These are phyloP conservation scores for Didymella sp. DNA, from an alignment of 2,329 filamentous ascomycete genomes.

Conservation along the genomic window DNA sequence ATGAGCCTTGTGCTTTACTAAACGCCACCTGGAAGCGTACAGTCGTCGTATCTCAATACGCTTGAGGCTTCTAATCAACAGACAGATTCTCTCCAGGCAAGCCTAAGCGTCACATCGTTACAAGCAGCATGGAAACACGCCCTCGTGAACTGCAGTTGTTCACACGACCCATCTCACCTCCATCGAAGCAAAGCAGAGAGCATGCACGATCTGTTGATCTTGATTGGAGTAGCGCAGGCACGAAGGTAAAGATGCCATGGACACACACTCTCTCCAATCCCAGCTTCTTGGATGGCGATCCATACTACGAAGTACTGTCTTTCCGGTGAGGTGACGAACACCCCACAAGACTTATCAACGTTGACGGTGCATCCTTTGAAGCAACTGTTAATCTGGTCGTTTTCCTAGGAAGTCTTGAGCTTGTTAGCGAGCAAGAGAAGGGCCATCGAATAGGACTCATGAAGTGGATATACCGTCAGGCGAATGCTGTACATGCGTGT, in stretches of 20 bases:
- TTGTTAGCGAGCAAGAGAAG: neutral
- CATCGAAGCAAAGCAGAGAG: neutral
- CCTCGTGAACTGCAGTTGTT: neutral
- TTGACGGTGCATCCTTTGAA: neutral
- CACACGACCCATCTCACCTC: neutral
- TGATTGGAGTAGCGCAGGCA: neutral
- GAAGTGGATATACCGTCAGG: neutral
- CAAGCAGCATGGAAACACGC: neutral
- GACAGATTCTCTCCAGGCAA: no score
- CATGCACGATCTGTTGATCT: neutral
- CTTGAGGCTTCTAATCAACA: no score
- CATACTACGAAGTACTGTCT: constrained; percentile 2
- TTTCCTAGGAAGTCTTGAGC: neutral
- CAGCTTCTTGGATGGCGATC: neutral
- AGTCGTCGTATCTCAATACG: no score
- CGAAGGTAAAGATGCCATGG: neutral
- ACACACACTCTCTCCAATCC: neutral
- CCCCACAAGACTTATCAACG: neutral
- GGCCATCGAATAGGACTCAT: neutral
- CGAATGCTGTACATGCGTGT: neutral
- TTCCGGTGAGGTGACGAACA: neutral
- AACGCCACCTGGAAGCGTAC: neutral
- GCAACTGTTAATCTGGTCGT: neutral
- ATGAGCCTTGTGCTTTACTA: neutral
- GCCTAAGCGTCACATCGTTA: no score